Evolutionary conservation across 805 yeast species (phyloP).

Genomic region (Wickerhamiella parazyma): DNA sequence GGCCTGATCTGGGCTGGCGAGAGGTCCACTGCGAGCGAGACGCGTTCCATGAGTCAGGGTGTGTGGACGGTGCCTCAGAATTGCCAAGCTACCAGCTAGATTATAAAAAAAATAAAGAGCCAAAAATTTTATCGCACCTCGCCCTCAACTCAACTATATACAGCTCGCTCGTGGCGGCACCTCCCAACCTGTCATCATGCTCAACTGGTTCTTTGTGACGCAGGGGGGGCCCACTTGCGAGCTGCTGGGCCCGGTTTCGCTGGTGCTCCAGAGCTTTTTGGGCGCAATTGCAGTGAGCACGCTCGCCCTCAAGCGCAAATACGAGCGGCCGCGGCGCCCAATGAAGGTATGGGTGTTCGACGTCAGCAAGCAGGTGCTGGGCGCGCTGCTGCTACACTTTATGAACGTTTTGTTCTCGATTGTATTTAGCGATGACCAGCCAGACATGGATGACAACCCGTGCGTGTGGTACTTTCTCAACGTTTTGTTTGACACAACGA

Average conservation of each 20-base stretch:
- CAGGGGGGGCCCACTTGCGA: slow-evolving; percentile 33
- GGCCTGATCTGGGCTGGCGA: slow-evolving; percentile 81
- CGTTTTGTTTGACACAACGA: slow-evolving; percentile 78
- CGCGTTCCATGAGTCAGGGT: slow-evolving; percentile 12
- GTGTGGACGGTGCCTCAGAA: too few species aligned
- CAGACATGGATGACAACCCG: slow-evolving; percentile 42
- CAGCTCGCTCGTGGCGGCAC: too few species aligned
- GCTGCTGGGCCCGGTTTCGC: slow-evolving; percentile 74
- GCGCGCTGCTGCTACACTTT: slow-evolving; percentile 73
- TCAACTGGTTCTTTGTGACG: background rate
- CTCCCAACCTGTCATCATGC: slow-evolving; percentile 4
- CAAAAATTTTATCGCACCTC: background rate
- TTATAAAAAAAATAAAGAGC: too few species aligned
- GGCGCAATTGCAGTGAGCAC: slow-evolving; percentile 68
- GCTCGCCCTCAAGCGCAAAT: slow-evolving; percentile 57
- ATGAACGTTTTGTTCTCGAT: slow-evolving; percentile 63
- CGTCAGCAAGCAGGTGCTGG: slow-evolving; percentile 77
- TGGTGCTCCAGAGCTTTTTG: slow-evolving; percentile 58
- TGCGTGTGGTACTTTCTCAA: slow-evolving; percentile 94
- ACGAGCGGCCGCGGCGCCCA: slow-evolving; percentile 76
- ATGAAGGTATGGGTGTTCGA: slow-evolving; percentile 84
- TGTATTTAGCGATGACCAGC: slow-evolving; percentile 29
- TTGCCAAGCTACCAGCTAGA: too few species aligned
- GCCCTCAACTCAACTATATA: background rate
- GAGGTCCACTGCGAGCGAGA: slow-evolving; percentile 58